Evolutionary conservation across 2,329 filamentous ascomycete species (phyloP).

Genomic region (Zarea fungicola): DNA sequence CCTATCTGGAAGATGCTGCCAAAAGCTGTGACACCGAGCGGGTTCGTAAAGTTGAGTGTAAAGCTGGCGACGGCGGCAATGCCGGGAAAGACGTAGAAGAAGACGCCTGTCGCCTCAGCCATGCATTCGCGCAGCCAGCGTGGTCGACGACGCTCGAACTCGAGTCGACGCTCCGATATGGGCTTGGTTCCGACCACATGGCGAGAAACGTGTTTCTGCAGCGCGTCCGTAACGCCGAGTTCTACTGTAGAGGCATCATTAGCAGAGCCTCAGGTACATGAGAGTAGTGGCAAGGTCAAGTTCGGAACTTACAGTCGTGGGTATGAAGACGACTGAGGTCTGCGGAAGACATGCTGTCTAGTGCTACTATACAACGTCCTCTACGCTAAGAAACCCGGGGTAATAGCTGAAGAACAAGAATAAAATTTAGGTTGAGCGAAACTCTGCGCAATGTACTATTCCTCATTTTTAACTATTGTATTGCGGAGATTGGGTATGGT

Average conservation of each 20-base stretch:
- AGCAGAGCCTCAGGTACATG: background rate
- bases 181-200: constrained; percentile 45
- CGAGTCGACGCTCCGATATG: constrained; percentile 47
- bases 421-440: background rate
- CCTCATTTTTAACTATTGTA: background rate
- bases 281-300: background rate
- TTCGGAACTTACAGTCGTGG: constrained; percentile 16
- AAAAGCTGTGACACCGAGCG: constrained; percentile 22
- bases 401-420: background rate
- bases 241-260: constrained; percentile 38
- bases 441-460: background rate
- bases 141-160: constrained; percentile 49
- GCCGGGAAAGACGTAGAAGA: constrained; percentile 51
- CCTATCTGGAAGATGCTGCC: constrained; percentile 52
- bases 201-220: constrained; percentile 44
- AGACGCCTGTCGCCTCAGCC: constrained; percentile 52
- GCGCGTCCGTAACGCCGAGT: constrained; percentile 47
- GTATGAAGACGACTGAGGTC: constrained; percentile 15
- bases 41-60: constrained; percentile 40
- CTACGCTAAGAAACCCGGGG: background rate
- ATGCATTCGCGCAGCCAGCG: constrained; percentile 50
- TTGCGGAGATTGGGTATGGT: background rate
- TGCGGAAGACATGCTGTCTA: constrained; percentile 4
- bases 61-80: constrained; percentile 49
- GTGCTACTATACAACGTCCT: background rate